Percentiles rank a stretch among this genome's conserved stretches.
Conservation (phyloP, 2,329 filamentous ascomycete species). For the Colletotrichum brevisporum region DNA sequence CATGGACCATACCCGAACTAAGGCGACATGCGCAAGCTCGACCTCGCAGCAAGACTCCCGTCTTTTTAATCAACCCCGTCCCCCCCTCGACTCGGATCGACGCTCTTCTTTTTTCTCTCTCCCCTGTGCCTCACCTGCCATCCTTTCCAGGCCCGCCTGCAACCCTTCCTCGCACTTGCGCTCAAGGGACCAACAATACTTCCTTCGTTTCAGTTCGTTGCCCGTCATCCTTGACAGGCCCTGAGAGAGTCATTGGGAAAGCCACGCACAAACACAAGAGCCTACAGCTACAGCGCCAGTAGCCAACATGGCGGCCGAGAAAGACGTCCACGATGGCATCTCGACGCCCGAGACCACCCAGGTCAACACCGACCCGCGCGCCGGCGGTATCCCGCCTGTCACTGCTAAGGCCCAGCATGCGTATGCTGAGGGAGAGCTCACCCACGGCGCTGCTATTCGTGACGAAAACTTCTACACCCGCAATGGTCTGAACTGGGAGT, state of each 20-base stretch:
- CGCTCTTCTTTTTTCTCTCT: constrained; percentile 3
- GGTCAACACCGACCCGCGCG: constrained; percentile 18
- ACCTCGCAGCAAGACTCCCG: background rate
- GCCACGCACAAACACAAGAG: background rate
- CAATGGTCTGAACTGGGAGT: constrained; percentile 44
- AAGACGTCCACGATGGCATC: constrained; percentile 32
- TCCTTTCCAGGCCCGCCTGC: constrained; percentile 11
- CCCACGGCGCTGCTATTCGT: constrained; percentile 8
- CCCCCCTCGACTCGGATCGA: constrained; percentile 19
- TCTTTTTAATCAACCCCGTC: constrained; percentile 29
- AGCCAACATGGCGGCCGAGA: constrained; percentile 23
- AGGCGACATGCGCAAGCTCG: too few relatives aligned
- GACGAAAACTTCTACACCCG: constrained; percentile 42
- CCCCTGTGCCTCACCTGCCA: constrained; percentile 23
- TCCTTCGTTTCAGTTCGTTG: background rate
- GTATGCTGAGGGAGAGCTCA: constrained; percentile 1
- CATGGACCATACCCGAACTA: too few relatives aligned
- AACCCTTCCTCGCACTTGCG: constrained; percentile 5
- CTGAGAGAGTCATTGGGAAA: background rate
- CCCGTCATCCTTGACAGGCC: background rate
- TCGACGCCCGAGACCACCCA: constrained; percentile 38
- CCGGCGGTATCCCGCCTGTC: background rate
- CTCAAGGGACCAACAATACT: constrained; percentile 3
- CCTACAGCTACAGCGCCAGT: too few relatives aligned
- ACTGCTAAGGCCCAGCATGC: constrained; percentile 3